A percentile compares a stretch with the other conserved stretches of the same genome.
These are phyloP conservation scores for Liriodendron chinense DNA, from an alignment of 164 flowering plant species.

Conservation along the genomic window DNA sequence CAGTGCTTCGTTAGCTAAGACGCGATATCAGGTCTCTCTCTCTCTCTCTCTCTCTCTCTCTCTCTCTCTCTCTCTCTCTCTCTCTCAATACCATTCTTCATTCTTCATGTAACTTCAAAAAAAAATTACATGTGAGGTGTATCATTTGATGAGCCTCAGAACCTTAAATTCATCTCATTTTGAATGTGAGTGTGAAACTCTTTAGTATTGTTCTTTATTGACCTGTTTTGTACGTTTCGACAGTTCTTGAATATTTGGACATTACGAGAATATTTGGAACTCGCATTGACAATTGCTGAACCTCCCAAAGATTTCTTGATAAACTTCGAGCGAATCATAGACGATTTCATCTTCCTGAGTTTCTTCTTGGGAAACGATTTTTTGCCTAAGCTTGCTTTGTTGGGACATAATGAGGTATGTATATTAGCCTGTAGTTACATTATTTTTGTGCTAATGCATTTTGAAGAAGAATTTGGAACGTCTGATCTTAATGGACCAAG, in stretches of 20 bases:
- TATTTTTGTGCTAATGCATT: neutral
- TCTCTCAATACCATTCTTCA: too few species aligned
- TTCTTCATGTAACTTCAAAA: too few species aligned
- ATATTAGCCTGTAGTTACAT: neutral
- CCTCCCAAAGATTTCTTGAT: conserved; percentile 20
- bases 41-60: too few species aligned
- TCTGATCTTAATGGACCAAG: neutral
- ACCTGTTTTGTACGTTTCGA: neutral
- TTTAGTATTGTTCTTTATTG: too few species aligned
- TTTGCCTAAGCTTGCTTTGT: conserved; percentile 49
- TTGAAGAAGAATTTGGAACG: neutral
- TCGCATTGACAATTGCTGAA: conserved; percentile 33
- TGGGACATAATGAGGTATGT: conserved; percentile 51
- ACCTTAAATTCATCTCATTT: too few species aligned
- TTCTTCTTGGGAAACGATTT: conserved; percentile 59
- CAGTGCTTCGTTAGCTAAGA: too few species aligned
- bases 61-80: too few species aligned
- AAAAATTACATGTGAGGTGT: too few species aligned
- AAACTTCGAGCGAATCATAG: conserved; percentile 44
- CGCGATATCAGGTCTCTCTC: too few species aligned
- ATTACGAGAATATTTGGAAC: conserved; percentile 47
- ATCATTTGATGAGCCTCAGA: too few species aligned
- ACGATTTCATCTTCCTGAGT: conserved; percentile 56
- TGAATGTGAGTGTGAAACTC: too few species aligned
- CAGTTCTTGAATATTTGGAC: conserved; percentile 57